Evolutionary conservation across 352 stramenopile species (phyloP).

Genomic region (Pythium grandisporangium): DNA sequence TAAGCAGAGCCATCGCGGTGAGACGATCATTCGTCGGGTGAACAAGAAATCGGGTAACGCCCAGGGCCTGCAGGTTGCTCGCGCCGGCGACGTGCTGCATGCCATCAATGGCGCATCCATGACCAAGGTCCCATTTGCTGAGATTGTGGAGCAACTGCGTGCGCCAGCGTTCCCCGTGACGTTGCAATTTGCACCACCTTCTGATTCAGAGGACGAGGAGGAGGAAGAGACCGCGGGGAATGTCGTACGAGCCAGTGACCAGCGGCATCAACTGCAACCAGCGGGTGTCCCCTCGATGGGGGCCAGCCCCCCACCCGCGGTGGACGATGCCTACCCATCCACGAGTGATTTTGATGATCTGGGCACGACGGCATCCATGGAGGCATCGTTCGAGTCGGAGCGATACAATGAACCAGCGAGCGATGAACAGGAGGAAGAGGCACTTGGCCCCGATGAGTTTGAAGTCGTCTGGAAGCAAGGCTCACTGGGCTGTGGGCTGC

Average conservation of each 20-base stretch:
- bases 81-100: conserved; percentile 66
- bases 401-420: too few species aligned
- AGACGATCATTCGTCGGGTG: conserved; percentile 61
- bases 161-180: conserved; percentile 49
- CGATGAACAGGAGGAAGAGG: too few species aligned
- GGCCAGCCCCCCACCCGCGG: too few species aligned
- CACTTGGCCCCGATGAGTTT: conserved; percentile 37
- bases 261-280: not conserved
- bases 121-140: conserved; percentile 34
- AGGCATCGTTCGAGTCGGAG: not conserved
- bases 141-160: conserved; percentile 60
- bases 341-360: not conserved
- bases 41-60: conserved; percentile 56
- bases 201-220: conserved; percentile 22
- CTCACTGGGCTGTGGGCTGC: conserved; percentile 60
- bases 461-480: conserved; percentile 72
- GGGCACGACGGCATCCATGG: not conserved
- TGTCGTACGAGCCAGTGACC: not conserved
- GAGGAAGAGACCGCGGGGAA: not conserved
- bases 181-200: conserved; percentile 58
- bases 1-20: conserved; percentile 37
- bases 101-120: conserved; percentile 56
- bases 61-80: conserved; percentile 45
- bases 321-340: not conserved
- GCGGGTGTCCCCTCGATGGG: too few species aligned